Percentiles rank a stretch among this genome's conserved stretches.
Evolutionary conservation across 2,329 filamentous ascomycete species (phyloP).

Genomic region (Rugonectria rugulosa): DNA sequence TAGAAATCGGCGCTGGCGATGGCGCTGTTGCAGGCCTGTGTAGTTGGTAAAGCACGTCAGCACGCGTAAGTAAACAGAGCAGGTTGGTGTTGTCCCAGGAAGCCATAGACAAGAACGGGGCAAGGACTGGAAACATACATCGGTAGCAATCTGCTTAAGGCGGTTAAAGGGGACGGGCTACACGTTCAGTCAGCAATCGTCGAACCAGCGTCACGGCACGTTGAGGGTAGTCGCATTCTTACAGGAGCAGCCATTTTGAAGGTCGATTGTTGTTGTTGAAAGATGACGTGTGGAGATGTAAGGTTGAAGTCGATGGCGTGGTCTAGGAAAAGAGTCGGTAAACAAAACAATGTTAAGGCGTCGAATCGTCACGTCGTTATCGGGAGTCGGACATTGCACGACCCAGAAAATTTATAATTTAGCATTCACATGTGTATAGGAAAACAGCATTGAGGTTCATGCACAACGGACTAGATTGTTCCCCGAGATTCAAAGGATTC

Average conservation of each 20-base stretch:
- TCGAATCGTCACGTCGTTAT: slow-evolving; percentile 38
- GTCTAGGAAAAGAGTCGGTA: slow-evolving; percentile 37
- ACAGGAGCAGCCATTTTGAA: slow-evolving; percentile 50
- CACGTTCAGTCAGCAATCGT: slow-evolving; percentile 33
- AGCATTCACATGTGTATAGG: slow-evolving; percentile 25
- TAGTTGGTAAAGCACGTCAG: slow-evolving; percentile 17
- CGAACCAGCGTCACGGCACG: not conserved
- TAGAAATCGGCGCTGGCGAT: slow-evolving; percentile 80
- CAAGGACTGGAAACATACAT: slow-evolving; percentile 71
- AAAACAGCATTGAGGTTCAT: slow-evolving; percentile 22
- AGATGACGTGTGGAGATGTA: slow-evolving; percentile 31
- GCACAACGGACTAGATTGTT: slow-evolving; percentile 12
- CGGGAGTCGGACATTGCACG: slow-evolving; percentile 28
- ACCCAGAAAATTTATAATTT: slow-evolving; percentile 25
- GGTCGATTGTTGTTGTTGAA: slow-evolving; percentile 26
- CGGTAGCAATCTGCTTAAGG: slow-evolving; percentile 84
- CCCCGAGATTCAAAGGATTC: slow-evolving; percentile 6
- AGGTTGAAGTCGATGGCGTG: slow-evolving; percentile 34
- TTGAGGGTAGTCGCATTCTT: slow-evolving; percentile 20
- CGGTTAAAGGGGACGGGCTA: slow-evolving; percentile 80
- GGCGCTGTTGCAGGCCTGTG: slow-evolving; percentile 81
- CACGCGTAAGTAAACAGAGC: slow-evolving; percentile 14
- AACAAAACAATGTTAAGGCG: slow-evolving; percentile 39
- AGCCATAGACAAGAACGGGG: slow-evolving; percentile 33
- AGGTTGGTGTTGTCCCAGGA: slow-evolving; percentile 9